These are phyloP conservation scores for Erodium texanum DNA, from an alignment of 441 rosid genomes.

Conservation along the genomic window DNA sequence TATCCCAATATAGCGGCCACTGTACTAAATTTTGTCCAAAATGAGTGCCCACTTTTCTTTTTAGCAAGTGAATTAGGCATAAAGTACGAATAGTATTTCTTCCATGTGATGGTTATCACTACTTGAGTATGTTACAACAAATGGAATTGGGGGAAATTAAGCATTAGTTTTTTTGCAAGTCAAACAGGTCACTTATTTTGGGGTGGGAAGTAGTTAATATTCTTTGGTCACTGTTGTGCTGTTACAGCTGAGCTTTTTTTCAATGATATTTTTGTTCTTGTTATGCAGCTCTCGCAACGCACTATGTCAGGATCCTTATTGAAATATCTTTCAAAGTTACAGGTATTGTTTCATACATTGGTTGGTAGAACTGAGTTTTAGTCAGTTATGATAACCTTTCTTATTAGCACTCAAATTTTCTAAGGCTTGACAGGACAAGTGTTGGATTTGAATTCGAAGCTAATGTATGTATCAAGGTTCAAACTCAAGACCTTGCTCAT, in stretches of 20 bases:
- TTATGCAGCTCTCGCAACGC: conserved; percentile 88
- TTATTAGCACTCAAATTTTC: too few relatives aligned
- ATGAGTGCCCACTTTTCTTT: background rate
- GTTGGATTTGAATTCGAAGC: too few relatives aligned
- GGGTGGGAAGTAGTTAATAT: background rate
- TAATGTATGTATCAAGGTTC: too few relatives aligned
- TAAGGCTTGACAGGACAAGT: too few relatives aligned
- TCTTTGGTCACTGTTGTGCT: background rate
- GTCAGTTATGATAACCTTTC: background rate
- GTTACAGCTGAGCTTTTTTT: conserved; percentile 14
- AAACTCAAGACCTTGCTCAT: too few relatives aligned
- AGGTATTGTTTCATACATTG: conserved; percentile 40
- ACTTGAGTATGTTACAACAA: background rate
- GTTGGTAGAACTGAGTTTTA: conserved; percentile 10
- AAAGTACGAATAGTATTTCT: background rate
- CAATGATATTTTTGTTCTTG: conserved; percentile 21
- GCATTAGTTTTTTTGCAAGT: background rate
- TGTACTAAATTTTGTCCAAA: background rate
- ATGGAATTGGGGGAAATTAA: background rate
- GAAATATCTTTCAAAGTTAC: conserved; percentile 92
- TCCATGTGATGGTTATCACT: background rate
- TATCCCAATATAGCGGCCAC: background rate
- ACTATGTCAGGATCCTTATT: conserved; percentile 82
- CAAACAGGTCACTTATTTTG: background rate
- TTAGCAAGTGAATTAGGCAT: background rate